Evolutionary conservation across 495 filamentous ascomycete species (phyloP), one percentile per base, ranked within the genome.

Genomic region (Pseudevernia furfuracea): DNA sequence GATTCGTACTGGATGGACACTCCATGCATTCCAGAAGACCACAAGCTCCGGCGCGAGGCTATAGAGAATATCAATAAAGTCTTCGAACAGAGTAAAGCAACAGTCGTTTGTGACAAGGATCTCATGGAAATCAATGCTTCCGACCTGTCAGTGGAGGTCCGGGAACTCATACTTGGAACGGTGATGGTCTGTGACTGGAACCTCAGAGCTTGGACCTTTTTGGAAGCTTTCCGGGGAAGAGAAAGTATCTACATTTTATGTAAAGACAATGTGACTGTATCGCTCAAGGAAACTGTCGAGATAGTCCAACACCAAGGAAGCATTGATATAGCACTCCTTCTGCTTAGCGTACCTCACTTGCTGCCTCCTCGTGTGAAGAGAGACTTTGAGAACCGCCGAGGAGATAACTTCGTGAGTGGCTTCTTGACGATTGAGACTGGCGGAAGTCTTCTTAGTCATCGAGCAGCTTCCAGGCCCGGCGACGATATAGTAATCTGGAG

Each of bases 1-100:
- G 39, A 61, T n/a, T 71, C 71, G 5, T 71, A 71, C 48, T 73
- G 71, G 71, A 71, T 71, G 57, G 70, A 73, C 46, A 68, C 67
- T 2, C 49, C 68, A 10, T 73, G 71, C 44, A 72, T 73, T 15
- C 70, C 71, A n/a, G 60, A 58, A 4, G 63, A 65, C 34, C 39
- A 63, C n/a, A 15, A 58, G 3, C 66, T 73, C 11, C 53, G 70
- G 21, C 62, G 60, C 39, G 68, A 70, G 55, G 64, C 67, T 4
- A 73, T 73, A 17, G 36, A 17, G 5, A 62, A 68, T 7, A 73
- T 73, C 37, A 72, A 71, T 30, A 38, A 65, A 8, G 61, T 72
- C 36, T 73, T 73, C 53, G 34, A 38, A 7, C 34, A 30, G 14
- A 71, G 71, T 49, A 66, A 66, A 65, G 52, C 44, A 0, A 70